Base-by-base conservation (phyloP, 371 early-diverging fungal genomes). In the Massospora cicadina region DNA sequence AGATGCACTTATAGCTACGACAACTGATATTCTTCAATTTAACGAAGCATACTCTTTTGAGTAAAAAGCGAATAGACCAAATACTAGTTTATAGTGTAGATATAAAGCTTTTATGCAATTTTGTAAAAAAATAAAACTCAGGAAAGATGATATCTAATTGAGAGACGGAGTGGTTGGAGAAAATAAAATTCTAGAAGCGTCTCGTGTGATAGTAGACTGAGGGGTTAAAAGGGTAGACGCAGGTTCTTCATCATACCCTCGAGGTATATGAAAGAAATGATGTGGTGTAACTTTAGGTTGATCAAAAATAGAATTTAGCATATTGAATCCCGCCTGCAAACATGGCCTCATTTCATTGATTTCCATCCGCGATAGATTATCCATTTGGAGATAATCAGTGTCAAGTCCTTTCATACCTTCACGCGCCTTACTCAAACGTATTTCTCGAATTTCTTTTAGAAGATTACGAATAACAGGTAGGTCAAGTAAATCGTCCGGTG, bases 311-410 rank as follows among this genome's bases (percentile, higher is more conserved):
- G 43, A 43, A 43, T 43, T 43, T 5, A 43, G 43, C 5, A 17
- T 43, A 17, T 17, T 5, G 17, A 43, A 43, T 43, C 43, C 89
- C 28, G 74, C 78, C 17, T 81, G 71, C 72, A 89, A 91, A 70
- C 90, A 82, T 0, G 93, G 92, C 27, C 90, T 78, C 62, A 93
- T 87, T 69, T 90, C 90, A 64, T 91, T 91, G 68, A 93, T 79
- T 69, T 93, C 93, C 80, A 88, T 87, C 1, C 81, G 71, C 21
- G 89, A 82, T 62, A 91, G 68, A 65, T 88, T 86, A 67, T 90
- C 86, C 81, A 90, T 82, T 81, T 86, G 87, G 17, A 91, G 75
- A 70, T 85, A 84, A 54, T 72, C 71, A 55, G 78, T 71, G 68
- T 84, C 84, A 2, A 91, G 71, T 33, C 69, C 74, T n/a, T 68